Evolutionary conservation across 495 filamentous ascomycete species (phyloP).

Genomic region (Tricharina praecox): DNA sequence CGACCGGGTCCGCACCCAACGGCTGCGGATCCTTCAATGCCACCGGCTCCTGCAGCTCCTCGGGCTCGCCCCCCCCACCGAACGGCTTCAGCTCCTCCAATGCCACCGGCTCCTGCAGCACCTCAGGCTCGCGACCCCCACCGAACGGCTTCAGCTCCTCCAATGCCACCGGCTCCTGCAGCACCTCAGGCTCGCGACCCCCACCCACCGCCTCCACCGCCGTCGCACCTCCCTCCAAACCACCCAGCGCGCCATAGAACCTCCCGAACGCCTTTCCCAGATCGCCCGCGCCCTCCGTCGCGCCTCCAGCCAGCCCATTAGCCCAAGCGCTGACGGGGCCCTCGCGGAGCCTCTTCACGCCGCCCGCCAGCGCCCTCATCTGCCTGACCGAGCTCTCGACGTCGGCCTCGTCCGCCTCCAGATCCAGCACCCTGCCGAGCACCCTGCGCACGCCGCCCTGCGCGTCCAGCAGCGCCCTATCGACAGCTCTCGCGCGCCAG

Average conservation of each 20-base stretch:
- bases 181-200: too few relatives aligned
- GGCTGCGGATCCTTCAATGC: too few relatives aligned
- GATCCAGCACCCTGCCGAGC: not conserved
- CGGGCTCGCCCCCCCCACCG: too few relatives aligned
- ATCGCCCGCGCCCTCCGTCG: not conserved
- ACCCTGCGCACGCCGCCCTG: not conserved
- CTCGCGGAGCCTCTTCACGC: not conserved
- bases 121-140: too few relatives aligned
- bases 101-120: too few relatives aligned
- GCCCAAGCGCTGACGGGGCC: not conserved
- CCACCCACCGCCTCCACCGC: too few relatives aligned
- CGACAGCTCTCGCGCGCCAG: not conserved
- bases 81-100: too few relatives aligned
- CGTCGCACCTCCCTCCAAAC: not conserved
- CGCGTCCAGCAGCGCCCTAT: not conserved
- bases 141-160: too few relatives aligned
- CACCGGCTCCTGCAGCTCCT: too few relatives aligned
- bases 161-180: too few relatives aligned
- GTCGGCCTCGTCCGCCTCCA: not conserved
- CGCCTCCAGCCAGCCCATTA: not conserved
- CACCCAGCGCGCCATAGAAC: not conserved
- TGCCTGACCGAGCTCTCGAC: not conserved
- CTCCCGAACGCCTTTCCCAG: not conserved
- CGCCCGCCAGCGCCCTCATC: not conserved
- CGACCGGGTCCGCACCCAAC: too few relatives aligned